Conservation (phyloP, 306 rosid genomes). For the Datisca glomerata region DNA sequence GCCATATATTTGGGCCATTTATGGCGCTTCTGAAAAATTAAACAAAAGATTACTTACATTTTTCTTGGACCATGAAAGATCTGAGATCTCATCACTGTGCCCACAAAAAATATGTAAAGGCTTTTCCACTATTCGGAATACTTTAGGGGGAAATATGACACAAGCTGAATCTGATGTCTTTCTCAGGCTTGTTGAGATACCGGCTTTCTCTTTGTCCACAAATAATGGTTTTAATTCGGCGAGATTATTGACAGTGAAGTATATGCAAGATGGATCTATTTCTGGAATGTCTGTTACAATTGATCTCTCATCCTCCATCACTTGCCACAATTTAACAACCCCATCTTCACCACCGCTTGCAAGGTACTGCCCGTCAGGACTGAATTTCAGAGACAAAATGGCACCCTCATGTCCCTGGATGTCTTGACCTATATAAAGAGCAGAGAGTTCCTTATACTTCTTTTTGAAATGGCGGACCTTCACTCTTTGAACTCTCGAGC, state of each 20-base stretch:
- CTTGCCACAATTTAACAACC: conserved; percentile 68
- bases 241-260: conserved; percentile 47
- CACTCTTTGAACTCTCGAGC: conserved; percentile 34
- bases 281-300: conserved; percentile 26
- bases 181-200: conserved; percentile 25
- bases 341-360: conserved; percentile 89
- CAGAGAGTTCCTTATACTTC: conserved; percentile 56
- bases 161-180: conserved; percentile 54
- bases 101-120: conserved; percentile 75
- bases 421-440: conserved; percentile 58
- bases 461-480: conserved; percentile 46
- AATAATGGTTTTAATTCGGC: conserved; percentile 32
- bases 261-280: conserved; percentile 47
- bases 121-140: conserved; percentile 43
- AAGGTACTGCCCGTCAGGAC: conserved; percentile 61
- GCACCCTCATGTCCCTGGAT: conserved; percentile 66
- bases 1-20: background rate
- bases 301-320: conserved; percentile 48
- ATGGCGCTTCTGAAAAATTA: too few species aligned
- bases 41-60: too few species aligned
- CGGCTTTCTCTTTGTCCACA: conserved; percentile 33
- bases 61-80: conserved; percentile 75
- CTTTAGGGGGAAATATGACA: conserved; percentile 61
- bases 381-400: conserved; percentile 75
- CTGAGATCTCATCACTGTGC: conserved; percentile 59